Conservation (phyloP, 2,329 filamentous ascomycete genomes). For the Xylariaceae sp. region DNA sequence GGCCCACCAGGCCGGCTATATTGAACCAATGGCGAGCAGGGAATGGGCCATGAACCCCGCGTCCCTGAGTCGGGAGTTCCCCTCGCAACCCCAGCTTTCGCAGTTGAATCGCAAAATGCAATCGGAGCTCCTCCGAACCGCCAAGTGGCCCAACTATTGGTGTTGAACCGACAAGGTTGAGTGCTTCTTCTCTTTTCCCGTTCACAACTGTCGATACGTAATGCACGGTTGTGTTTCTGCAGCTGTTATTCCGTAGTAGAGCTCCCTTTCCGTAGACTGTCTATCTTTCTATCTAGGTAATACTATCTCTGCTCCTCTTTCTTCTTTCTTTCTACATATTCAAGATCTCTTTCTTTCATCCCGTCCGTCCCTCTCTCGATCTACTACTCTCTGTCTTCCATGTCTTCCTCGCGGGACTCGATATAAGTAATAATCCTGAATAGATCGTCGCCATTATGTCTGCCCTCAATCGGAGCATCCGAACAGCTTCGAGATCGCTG, state of each 20-base stretch:
- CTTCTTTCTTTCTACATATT: neutral
- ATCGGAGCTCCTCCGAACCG: neutral
- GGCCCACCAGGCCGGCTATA: neutral
- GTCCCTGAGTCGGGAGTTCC: neutral
- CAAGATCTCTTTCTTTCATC: neutral
- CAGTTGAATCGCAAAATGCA: neutral
- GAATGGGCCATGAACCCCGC: neutral
- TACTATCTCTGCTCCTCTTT: neutral
- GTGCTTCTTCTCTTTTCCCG: too few relatives aligned
- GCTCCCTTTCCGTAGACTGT: too few relatives aligned
- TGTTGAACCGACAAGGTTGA: too few relatives aligned
- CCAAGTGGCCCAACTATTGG: neutral
- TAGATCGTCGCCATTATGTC: slow-evolving; percentile 39
- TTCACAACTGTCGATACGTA: too few relatives aligned
- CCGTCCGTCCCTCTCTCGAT: neutral
- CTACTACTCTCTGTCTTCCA: neutral
- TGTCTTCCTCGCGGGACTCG: neutral
- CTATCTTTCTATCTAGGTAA: too few relatives aligned
- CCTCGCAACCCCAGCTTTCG: neutral
- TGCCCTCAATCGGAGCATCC: slow-evolving; percentile 49
- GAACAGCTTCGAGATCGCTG: slow-evolving; percentile 50
- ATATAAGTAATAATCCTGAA: neutral
- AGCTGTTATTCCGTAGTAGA: too few relatives aligned
- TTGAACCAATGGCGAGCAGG: neutral
- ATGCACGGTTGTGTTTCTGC: too few relatives aligned